These are phyloP conservation scores for Podaxis sp. DNA, from an alignment of 768 basidiomycete genomes.

Conservation along the genomic window DNA sequence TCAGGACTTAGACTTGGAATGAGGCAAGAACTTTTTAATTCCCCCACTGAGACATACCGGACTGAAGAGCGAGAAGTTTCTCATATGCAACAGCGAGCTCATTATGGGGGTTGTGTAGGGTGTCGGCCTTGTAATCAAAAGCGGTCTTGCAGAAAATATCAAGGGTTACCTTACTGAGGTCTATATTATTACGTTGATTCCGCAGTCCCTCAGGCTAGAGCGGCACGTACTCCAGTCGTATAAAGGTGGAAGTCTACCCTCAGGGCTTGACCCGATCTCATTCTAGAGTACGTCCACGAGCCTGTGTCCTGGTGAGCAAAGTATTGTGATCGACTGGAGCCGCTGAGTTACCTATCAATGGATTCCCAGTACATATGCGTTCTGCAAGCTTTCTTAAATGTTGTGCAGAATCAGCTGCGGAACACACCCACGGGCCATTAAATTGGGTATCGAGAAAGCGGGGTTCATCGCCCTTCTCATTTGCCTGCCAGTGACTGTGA, in stretches of 20 bases:
- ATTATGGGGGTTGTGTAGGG: conserved; percentile 31
- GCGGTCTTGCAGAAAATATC: conserved; percentile 39
- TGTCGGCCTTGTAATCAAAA: conserved; percentile 34
- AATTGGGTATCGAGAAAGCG: conserved; percentile 43
- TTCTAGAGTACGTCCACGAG: conserved; percentile 19
- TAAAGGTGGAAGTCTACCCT: conserved; percentile 27
- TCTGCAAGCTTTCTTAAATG: conserved; percentile 23
- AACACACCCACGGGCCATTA: conserved; percentile 30
- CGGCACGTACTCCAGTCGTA: conserved; percentile 31
- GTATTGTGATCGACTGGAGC: neutral
- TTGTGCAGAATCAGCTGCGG: neutral
- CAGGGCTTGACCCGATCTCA: neutral
- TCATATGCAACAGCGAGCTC: conserved; percentile 35
- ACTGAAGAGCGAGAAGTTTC: conserved; percentile 27
- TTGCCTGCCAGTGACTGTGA: conserved; percentile 45
- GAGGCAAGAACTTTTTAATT: neutral
- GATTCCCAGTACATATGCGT: conserved; percentile 35
- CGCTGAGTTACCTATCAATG: conserved; percentile 28
- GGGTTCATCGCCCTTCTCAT: conserved; percentile 51
- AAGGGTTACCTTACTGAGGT: conserved; percentile 32
- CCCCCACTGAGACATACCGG: conserved; percentile 18
- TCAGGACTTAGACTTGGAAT: conserved; percentile 19
- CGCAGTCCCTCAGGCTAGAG: neutral
- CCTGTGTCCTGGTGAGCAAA: neutral
- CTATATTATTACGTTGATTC: neutral